Conservation (phyloP, 257 asterid genomes). For the Plantago elongata region DNA sequence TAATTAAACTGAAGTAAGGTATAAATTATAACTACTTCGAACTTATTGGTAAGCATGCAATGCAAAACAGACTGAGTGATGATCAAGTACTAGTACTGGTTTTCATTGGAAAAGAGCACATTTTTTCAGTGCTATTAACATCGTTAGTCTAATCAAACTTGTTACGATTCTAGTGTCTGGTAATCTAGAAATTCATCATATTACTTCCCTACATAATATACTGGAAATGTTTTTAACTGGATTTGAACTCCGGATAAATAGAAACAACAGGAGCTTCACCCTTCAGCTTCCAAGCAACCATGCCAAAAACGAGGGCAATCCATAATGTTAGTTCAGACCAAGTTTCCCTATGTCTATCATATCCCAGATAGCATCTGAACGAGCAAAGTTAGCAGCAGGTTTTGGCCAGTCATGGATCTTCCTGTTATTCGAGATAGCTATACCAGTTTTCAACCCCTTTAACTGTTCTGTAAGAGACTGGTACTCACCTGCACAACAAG, state of each 20-base stretch:
- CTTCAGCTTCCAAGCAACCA: background rate
- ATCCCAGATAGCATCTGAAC: constrained; percentile 41
- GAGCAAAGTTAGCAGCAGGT: constrained; percentile 24
- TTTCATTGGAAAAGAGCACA: background rate
- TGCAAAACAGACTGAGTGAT: too few relatives aligned
- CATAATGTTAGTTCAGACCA: constrained; percentile 34
- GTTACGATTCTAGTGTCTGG: constrained; percentile 11
- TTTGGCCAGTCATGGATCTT: constrained; percentile 31
- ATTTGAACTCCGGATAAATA: background rate
- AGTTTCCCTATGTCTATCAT: constrained; percentile 51
- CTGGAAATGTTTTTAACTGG: constrained; percentile 7
- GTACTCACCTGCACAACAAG: constrained; percentile 48
- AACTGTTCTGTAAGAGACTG: constrained; percentile 47
- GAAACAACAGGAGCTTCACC: constrained; percentile 12
- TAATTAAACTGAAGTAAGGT: too few relatives aligned
- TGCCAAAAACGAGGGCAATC: background rate
- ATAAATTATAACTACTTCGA: too few relatives aligned
- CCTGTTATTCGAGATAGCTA: constrained; percentile 23
- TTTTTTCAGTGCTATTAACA: constrained; percentile 7
- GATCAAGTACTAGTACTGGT: background rate
- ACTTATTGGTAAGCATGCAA: too few relatives aligned
- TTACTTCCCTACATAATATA: constrained; percentile 16
- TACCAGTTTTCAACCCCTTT: constrained; percentile 38
- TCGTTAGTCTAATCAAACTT: constrained; percentile 9
- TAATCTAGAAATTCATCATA: constrained; percentile 11